Base-by-base conservation (phyloP, 2,329 filamentous ascomycete genomes). In the Botryotinia globosa region DNA sequence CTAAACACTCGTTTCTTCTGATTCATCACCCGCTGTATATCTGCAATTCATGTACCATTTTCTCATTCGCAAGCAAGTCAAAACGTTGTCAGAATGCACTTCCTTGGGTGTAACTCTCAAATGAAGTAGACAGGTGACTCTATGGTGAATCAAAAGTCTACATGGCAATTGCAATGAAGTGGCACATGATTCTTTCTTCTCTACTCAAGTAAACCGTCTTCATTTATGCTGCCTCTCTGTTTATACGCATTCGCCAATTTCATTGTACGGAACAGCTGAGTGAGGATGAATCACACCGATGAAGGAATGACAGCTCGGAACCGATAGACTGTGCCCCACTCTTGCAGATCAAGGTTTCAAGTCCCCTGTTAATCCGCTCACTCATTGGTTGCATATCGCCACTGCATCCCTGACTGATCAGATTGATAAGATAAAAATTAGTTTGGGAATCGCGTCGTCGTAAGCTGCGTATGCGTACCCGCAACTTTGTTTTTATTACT, bases 381-480 rank as follows among this genome's bases (percentile, higher is more conserved):
- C 20, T 48, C 42, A 70, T 63, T 67, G 45, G 64, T 25, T 39
- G 34, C 5, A 67, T 29, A 16, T 34, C 12, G 22, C 63, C 22
- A n/a, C n/a, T 56, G 16, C 12, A 67, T 54, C 48, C 58, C n/a
- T 62, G 51, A 37, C 56, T 51, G 54, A 64, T 64, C 59, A 48
- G 25, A 71, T 71, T 71, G 69, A 71, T 71, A 56, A 71, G 69
- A 71, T 64, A 65, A 71, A 66, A 39, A 16, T 32, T 25, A 16
- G 10, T 37, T 56, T 29, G 18, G 42, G 29, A 20, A 39, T 20
- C 37, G 69, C 59, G 59, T 71, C 59, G 37, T 65, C 61, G 59
- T 66, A 51, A 71, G 59, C 69, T 66, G 45, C 34, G 69, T 71
- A 64, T 56, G 45, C 25, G 20, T 64, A 65, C 34, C 69, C n/a